phyloP scores from a whole-genome alignment of 768 basidiomycete genomes.

The Leccinum arenicola region DNA sequence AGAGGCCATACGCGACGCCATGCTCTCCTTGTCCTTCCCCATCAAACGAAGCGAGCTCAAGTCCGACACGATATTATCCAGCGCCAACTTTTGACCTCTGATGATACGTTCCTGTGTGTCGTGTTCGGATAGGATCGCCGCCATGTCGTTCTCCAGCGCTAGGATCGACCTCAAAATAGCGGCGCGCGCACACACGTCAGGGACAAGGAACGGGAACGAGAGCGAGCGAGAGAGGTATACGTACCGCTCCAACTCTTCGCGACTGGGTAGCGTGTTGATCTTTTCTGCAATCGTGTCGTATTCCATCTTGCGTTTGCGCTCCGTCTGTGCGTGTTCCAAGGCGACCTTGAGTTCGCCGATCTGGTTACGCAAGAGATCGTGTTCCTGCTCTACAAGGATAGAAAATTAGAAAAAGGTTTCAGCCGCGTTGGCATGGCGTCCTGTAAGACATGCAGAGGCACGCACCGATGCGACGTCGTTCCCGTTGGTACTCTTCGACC shows the following conservation, averaged over 20 bases:
- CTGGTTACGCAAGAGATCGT: constrained; percentile 60
- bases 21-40: constrained; percentile 62
- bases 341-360: constrained; percentile 76
- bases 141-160: constrained; percentile 74
- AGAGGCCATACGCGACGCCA: constrained; percentile 38
- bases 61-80: constrained; percentile 64
- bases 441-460: constrained; percentile 4
- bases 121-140: constrained; percentile 69
- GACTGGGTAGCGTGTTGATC: constrained; percentile 70
- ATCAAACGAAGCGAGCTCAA: constrained; percentile 60
- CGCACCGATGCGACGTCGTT: constrained; percentile 70
- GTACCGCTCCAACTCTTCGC: constrained; percentile 76
- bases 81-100: constrained; percentile 61
- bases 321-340: constrained; percentile 75
- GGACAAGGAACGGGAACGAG: background rate
- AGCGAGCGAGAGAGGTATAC: constrained; percentile 26
- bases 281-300: constrained; percentile 84
- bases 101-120: constrained; percentile 68
- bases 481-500: constrained; percentile 79
- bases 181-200: background rate
- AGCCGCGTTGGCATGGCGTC: background rate
- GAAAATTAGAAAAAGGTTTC: too few relatives aligned
- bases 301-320: constrained; percentile 77
- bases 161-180: constrained; percentile 54
- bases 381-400: constrained; percentile 58